Conservation (phyloP, 768 basidiomycete genomes). For the Cystobasidium tubakii region DNA sequence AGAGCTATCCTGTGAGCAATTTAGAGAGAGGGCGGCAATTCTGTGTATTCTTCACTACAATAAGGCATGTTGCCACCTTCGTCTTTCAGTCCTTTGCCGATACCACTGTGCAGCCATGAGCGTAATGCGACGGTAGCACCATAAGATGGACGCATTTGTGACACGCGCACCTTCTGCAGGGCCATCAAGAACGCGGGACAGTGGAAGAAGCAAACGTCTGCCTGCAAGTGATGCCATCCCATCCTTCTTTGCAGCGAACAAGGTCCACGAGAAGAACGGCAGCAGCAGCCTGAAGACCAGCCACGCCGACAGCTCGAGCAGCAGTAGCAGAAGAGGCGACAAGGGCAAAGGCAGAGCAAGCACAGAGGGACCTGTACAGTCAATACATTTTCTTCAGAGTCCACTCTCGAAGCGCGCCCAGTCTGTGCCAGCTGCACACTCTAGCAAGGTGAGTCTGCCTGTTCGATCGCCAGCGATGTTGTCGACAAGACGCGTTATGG, state of each 20-base stretch:
- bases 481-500: background rate
- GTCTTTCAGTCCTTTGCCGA: background rate
- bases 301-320: background rate
- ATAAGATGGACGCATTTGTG: slow-evolving; percentile 28
- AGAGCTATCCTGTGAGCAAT: no score
- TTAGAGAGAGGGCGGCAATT: no score
- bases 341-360: slow-evolving; percentile 23
- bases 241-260: slow-evolving; percentile 31
- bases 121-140: background rate
- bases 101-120: background rate
- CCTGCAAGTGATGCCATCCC: slow-evolving; percentile 12
- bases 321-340: background rate
- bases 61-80: background rate
- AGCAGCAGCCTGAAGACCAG: no score
- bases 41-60: no score
- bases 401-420: background rate
- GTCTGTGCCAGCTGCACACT: slow-evolving; percentile 18
- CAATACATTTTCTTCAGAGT: background rate
- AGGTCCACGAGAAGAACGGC: background rate
- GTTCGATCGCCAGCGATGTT: background rate
- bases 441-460: background rate
- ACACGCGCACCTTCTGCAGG: slow-evolving; percentile 15
- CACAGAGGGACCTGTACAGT: background rate
- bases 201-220: slow-evolving; percentile 8
- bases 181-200: slow-evolving; percentile 4